Conservation (phyloP, 805 yeast species). For the Clavispora fructus region DNA sequence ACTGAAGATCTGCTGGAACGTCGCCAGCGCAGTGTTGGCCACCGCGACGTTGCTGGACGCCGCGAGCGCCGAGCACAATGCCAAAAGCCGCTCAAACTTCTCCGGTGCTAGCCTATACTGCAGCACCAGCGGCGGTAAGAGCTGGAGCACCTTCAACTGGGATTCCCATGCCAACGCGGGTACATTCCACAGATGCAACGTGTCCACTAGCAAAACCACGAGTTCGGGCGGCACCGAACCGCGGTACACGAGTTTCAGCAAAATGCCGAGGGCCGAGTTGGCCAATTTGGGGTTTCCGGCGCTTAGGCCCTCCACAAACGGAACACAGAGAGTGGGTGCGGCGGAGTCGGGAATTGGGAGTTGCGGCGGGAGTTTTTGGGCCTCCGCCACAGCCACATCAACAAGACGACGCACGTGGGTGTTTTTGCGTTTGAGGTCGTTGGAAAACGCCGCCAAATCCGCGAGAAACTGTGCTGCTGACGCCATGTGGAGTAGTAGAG, state of each 20-base stretch:
- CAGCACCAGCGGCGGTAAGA: slow-evolving; percentile 70
- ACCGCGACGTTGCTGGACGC: slow-evolving; percentile 72
- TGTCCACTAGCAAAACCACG: slow-evolving; percentile 51
- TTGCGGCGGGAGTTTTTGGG: slow-evolving; percentile 6
- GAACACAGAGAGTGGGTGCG: slow-evolving; percentile 34
- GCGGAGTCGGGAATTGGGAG: background rate
- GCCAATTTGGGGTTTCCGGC: slow-evolving; percentile 72
- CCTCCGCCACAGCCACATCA: slow-evolving; percentile 17
- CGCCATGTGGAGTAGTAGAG: slow-evolving; percentile 8
- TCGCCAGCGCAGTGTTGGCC: slow-evolving; percentile 86
- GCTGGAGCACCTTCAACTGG: slow-evolving; percentile 80
- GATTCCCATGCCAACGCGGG: slow-evolving; percentile 78
- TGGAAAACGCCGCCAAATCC: slow-evolving; percentile 56
- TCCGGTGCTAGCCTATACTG: slow-evolving; percentile 41
- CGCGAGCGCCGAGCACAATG: slow-evolving; percentile 64
- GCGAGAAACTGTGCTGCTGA: slow-evolving; percentile 16
- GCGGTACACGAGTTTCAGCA: slow-evolving; percentile 56
- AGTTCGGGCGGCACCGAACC: slow-evolving; percentile 50
- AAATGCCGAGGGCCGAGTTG: slow-evolving; percentile 64
- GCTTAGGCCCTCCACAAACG: slow-evolving; percentile 68
- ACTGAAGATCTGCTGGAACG: slow-evolving; percentile 78
- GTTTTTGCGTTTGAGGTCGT: slow-evolving; percentile 70
- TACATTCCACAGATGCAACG: slow-evolving; percentile 48
- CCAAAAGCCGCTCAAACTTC: slow-evolving; percentile 52
- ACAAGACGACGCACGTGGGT: slow-evolving; percentile 57